Conservation (phyloP, 169 alveolate genomes). For the Besnoitia besnoiti region DNA sequence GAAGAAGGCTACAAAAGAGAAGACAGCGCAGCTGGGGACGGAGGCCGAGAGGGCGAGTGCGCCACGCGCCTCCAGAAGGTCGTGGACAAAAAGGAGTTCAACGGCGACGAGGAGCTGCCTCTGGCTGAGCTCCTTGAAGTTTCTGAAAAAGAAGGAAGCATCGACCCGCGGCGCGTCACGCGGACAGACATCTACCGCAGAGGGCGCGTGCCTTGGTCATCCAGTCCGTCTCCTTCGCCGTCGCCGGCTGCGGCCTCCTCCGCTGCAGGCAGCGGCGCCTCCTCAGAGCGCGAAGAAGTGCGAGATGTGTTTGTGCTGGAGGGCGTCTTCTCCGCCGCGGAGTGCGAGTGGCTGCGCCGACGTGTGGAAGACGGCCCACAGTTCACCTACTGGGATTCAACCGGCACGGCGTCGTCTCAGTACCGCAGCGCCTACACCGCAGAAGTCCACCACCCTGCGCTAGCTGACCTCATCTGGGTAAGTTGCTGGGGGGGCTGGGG, state of each 20-base stretch:
- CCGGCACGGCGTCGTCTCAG: background rate
- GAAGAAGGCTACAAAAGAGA: background rate
- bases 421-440: conserved; percentile 58
- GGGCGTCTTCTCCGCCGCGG: conserved; percentile 40
- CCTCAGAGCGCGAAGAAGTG: background rate
- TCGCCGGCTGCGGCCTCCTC: background rate
- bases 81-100: background rate
- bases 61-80: conserved; percentile 37
- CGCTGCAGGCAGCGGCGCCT: background rate
- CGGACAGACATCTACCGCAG: background rate
- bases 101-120: background rate
- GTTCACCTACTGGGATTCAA: conserved; percentile 57
- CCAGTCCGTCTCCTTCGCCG: background rate
- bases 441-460: conserved; percentile 57
- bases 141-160: background rate
- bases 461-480: conserved; percentile 60
- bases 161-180: background rate
- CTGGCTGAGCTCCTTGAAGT: background rate
- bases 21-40: background rate
- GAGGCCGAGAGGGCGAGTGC: background rate
- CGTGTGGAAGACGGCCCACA: conserved; percentile 47
- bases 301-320: conserved; percentile 51
- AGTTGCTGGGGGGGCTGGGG: background rate
- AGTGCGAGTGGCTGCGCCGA: conserved; percentile 52
- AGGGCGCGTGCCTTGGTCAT: background rate